A percentile compares a stretch with the other conserved stretches of the same genome.
Conservation (phyloP, 2,329 filamentous ascomycete species). For the Scolecobasidium constrictum region DNA sequence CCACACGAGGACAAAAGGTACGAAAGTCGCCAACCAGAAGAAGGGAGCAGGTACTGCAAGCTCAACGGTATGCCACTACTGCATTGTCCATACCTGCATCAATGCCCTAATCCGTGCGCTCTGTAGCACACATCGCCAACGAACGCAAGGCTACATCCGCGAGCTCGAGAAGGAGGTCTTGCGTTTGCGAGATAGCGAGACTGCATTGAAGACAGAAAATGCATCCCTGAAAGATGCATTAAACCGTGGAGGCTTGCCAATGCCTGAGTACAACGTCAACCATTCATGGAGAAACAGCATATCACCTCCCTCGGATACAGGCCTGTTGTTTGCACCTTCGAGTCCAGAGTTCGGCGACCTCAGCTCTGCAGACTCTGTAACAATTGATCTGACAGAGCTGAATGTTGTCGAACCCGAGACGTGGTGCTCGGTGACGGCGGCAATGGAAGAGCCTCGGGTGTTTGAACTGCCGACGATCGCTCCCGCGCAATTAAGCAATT, state of each 20-base stretch:
- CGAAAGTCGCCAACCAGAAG: constrained; percentile 2
- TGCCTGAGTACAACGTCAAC: not conserved
- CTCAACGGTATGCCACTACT: constrained; percentile 3
- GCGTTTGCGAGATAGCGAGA: constrained; percentile 3
- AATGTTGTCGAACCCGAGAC: not conserved
- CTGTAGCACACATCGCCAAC: constrained; percentile 8
- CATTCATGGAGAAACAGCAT: not conserved
- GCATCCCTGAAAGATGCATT: not conserved
- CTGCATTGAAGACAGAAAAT: not conserved
- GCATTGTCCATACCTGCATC: not conserved
- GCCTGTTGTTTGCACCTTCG: not conserved
- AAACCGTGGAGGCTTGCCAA: not conserved
- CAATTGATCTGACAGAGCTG: not conserved
- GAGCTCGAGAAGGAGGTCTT: constrained; percentile 9
- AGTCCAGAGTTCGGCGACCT: not conserved
- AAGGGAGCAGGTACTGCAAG: constrained; percentile 6
- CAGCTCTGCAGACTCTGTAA: not conserved
- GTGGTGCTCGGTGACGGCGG: not conserved
- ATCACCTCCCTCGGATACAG: not conserved
- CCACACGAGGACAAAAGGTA: not conserved
- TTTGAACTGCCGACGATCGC: not conserved
- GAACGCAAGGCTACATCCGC: constrained; percentile 9
- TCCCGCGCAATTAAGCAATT: not conserved
- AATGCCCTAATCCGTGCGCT: not conserved
- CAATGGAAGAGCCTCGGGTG: not conserved